These are phyloP conservation scores for Talaromyces piceae DNA, from an alignment of 2,329 filamentous ascomycete genomes.

Conservation along the genomic window DNA sequence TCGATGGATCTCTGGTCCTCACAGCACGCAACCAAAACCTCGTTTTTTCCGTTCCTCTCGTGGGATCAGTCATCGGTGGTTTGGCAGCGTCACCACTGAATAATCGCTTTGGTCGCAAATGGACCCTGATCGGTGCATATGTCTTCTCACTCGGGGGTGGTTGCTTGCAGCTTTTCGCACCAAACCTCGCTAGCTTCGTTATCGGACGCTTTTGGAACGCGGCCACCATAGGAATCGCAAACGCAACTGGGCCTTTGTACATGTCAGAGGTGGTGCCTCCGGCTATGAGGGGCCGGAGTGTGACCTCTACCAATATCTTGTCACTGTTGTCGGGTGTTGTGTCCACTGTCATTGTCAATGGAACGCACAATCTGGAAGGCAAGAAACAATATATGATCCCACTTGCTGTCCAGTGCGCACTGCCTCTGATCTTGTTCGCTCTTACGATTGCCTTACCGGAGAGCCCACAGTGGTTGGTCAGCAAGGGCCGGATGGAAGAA, in stretches of 20 bases:
- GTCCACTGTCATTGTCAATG: constrained; percentile 28
- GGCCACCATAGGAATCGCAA: constrained; percentile 26
- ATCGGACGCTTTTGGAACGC: constrained; percentile 26
- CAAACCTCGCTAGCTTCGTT: constrained; percentile 26
- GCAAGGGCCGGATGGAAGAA: constrained; percentile 22
- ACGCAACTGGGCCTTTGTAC: constrained; percentile 30
- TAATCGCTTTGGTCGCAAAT: constrained; percentile 28
- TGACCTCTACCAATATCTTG: constrained; percentile 26
- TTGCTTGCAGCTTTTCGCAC: constrained; percentile 30
- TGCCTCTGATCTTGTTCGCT: constrained; percentile 24
- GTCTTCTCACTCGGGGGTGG: constrained; percentile 25
- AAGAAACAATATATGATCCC: constrained; percentile 27
- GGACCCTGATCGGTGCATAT: constrained; percentile 27
- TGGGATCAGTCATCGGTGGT: constrained; percentile 28
- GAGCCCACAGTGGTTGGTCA: constrained; percentile 27
- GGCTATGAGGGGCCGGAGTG: constrained; percentile 24
- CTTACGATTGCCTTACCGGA: constrained; percentile 26
- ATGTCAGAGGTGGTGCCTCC: constrained; percentile 29
- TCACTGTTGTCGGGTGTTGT: constrained; percentile 25
- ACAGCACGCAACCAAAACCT: constrained; percentile 30
- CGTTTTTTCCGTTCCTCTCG: constrained; percentile 29
- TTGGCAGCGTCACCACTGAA: constrained; percentile 26
- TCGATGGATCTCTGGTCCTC: constrained; percentile 17
- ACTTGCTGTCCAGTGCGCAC: constrained; percentile 27
- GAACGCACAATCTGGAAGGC: constrained; percentile 20